Evolutionary conservation across 441 rosid species (phyloP).

Genomic region (Iberis amara): DNA sequence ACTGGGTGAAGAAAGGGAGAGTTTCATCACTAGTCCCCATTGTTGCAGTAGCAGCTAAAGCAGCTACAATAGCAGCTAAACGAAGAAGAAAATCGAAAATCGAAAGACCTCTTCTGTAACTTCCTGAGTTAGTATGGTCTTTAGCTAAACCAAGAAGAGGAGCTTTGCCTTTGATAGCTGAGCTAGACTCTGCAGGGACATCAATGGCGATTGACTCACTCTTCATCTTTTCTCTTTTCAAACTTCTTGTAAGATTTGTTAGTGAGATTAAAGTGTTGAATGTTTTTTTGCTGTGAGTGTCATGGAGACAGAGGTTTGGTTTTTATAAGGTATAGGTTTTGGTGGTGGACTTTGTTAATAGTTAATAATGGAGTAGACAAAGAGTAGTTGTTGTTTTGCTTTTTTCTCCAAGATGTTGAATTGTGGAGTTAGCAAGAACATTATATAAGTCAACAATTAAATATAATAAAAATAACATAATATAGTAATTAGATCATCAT

Average conservation of each 20-base stretch:
- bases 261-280: slow-evolving; percentile 1
- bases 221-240: slow-evolving; percentile 31
- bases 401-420: slow-evolving; percentile 16
- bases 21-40: slow-evolving; percentile 66
- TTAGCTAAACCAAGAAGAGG: slow-evolving; percentile 36
- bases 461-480: background rate
- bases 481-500: background rate
- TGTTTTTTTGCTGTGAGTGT: slow-evolving; percentile 14
- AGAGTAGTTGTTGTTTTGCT: slow-evolving; percentile 24
- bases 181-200: slow-evolving; percentile 44
- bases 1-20: slow-evolving; percentile 79
- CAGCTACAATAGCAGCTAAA: slow-evolving; percentile 41
- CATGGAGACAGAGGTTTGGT: background rate
- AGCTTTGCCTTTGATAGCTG: slow-evolving; percentile 50
- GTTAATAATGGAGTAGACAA: slow-evolving; percentile 28
- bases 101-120: slow-evolving; percentile 48
- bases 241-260: slow-evolving; percentile 7
- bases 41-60: slow-evolving; percentile 50
- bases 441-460: slow-evolving; percentile 17
- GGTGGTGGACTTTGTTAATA: slow-evolving; percentile 23
- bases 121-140: slow-evolving; percentile 29
- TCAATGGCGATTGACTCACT: slow-evolving; percentile 41
- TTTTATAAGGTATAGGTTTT: slow-evolving; percentile 16
- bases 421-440: slow-evolving; percentile 31
- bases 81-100: slow-evolving; percentile 61